Conservation (phyloP, 108 stramenopile genomes). For the Phaeodactylum tricornutum region DNA sequence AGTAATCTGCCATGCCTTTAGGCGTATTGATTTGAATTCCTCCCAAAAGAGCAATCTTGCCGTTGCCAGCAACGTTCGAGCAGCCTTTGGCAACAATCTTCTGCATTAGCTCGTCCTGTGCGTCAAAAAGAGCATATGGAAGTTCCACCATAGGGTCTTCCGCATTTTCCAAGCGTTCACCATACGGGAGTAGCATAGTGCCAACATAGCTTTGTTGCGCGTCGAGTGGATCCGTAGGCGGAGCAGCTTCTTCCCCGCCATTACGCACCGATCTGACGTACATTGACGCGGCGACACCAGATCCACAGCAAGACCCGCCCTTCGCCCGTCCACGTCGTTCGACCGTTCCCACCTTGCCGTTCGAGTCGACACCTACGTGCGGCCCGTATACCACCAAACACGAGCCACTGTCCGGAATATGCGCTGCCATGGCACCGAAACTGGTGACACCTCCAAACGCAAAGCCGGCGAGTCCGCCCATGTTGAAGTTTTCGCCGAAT, state of each 20-base stretch:
- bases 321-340: constrained; percentile 39
- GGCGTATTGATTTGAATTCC: constrained; percentile 60
- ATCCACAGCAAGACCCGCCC: constrained; percentile 53
- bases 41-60: constrained; percentile 40
- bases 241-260: constrained; percentile 11
- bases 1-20: constrained; percentile 32
- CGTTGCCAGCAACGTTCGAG: constrained; percentile 34
- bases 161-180: constrained; percentile 32
- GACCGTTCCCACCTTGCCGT: constrained; percentile 48
- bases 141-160: constrained; percentile 33
- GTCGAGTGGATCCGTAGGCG: constrained; percentile 23
- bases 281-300: constrained; percentile 35
- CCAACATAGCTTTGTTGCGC: constrained; percentile 46
- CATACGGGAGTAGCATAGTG: constrained; percentile 32
- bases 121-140: constrained; percentile 40
- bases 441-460: constrained; percentile 52
- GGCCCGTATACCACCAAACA: constrained; percentile 49
- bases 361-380: constrained; percentile 47
- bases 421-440: constrained; percentile 59
- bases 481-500: constrained; percentile 39
- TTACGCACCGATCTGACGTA: constrained; percentile 24
- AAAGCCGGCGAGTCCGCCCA: constrained; percentile 52
- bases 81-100: constrained; percentile 36
- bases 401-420: constrained; percentile 57
- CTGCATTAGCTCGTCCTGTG: constrained; percentile 34